These are phyloP conservation scores for Penicillium paradoxum DNA, from an alignment of 495 filamentous ascomycete species.

Conservation along the genomic window DNA sequence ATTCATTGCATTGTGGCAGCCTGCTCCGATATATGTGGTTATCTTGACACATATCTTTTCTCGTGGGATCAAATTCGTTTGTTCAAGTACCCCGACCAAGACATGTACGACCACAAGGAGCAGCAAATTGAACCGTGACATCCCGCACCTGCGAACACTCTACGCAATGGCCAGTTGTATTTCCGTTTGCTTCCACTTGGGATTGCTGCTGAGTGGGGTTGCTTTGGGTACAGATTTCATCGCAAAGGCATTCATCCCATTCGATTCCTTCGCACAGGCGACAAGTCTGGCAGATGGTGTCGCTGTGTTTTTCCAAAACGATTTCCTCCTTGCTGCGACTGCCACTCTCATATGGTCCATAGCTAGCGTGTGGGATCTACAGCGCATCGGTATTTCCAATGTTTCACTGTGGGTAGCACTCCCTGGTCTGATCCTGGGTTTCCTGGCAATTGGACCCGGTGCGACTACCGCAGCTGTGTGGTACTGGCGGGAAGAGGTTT, in stretches of 20 bases:
- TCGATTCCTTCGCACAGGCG: slow-evolving; percentile 9
- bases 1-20: slow-evolving; percentile 15
- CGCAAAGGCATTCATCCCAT: neutral
- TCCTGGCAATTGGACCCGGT: slow-evolving; percentile 9
- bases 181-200: slow-evolving; percentile 11
- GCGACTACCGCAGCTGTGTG: slow-evolving; percentile 16
- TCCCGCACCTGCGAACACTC: slow-evolving; percentile 1
- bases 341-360: slow-evolving; percentile 13
- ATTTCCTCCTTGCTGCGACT: slow-evolving; percentile 8
- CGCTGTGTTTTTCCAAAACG: slow-evolving; percentile 21
- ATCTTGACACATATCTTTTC: slow-evolving; percentile 9
- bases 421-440: neutral
- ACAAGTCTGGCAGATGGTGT: slow-evolving; percentile 10
- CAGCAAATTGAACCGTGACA: neutral
- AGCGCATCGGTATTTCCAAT: slow-evolving; percentile 13
- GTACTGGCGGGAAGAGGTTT: slow-evolving; percentile 13
- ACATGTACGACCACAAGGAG: neutral
- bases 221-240: neutral
- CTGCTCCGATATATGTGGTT: slow-evolving; percentile 8
- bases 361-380: slow-evolving; percentile 13
- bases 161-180: slow-evolving; percentile 10
- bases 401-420: neutral
- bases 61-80: neutral
- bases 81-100: neutral
- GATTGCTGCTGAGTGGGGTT: slow-evolving; percentile 4